Base-by-base conservation (phyloP, 306 rosid species). In the Fagus sylvatica region DNA sequence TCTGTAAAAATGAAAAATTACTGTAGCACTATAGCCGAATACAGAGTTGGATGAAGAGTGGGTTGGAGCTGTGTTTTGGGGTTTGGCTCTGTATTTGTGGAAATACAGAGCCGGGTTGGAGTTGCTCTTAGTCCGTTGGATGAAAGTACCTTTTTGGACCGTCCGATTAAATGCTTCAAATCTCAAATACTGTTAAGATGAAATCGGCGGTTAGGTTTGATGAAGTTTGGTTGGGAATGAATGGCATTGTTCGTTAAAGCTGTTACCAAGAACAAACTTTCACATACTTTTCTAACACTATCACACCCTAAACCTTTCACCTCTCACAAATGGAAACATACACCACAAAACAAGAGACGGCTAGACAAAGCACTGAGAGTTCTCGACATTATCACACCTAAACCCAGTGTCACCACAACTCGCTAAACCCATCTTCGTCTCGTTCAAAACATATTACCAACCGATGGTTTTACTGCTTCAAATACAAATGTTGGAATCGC, bases 401-500 rank as follows among this genome's bases (percentile, higher is more conserved):
- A 79, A 67, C 80, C 69, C 76, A 65, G 56, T 62, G 57, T 4
- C 78, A 12, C 70, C 71, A 15, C 84, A 49, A 71, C 78, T 36
- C 81, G 84, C 53, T 87, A 71, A 71, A 82, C 76, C 61, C 97
- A 91, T 84, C 93, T 90, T 79, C 88, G 86, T 19, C 88, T 94
- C 68, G 81, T 94, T 72, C 88, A 85, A 71, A 86, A 72, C 81
- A 73, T 85, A 73, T 57, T 92, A 68, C 81, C 28, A 32, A 74
- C 88, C 11, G 57, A 17, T 3, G 57, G 68, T 72, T 74, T 67
- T 42, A 53, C 71, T 71, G 13, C 57, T 67, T n/a, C 72, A 36
- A 69, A 49, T 3, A 19, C 77, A 30, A 39, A 15, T 57, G 19
- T 76, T 59, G 77, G 74, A 62, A 71, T 74, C 28, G 34, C 80